Percentiles rank a stretch among this genome's conserved stretches.
Conservation (phyloP, 257 asterid genomes). For the Solanum tarapatanum region DNA sequence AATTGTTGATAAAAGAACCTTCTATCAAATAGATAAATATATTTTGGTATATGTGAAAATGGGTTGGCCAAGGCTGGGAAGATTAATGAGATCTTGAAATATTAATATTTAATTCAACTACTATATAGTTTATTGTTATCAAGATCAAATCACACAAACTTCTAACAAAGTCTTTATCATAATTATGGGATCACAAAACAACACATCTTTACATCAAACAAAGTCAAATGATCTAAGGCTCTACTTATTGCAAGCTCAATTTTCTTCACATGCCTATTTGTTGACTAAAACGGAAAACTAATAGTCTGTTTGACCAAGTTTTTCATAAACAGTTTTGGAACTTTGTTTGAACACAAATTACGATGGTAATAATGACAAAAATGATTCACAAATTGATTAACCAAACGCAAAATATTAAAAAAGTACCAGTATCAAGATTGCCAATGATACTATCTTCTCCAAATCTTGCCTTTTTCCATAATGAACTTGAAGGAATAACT, state of each 20-base stretch:
- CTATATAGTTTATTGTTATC: not conserved
- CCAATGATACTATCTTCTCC: constrained; percentile 80
- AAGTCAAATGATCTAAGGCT: not conserved
- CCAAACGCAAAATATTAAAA: not conserved
- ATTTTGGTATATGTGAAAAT: not conserved
- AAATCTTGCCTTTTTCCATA: constrained; percentile 79
- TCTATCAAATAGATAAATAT: not conserved
- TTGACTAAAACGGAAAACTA: not conserved
- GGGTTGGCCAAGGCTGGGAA: not conserved
- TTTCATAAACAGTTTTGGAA: rapidly evolving
- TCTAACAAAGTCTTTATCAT: not conserved
- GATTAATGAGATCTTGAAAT: not conserved
- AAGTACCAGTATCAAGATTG: constrained; percentile 85
- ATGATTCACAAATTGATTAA: not conserved
- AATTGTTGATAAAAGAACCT: not conserved
- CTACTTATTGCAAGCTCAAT: not conserved
- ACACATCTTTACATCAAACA: not conserved
- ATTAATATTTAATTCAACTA: not conserved
- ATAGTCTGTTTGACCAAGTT: not conserved
- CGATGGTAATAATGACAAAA: not conserved
- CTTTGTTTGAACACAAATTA: not conserved
- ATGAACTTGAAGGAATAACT: constrained; percentile 26
- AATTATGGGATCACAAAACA: not conserved
- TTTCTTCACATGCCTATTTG: not conserved
- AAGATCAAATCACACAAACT: not conserved